Base-by-base conservation (phyloP, 2,329 filamentous ascomycete species). In the Penicillium sp. region DNA sequence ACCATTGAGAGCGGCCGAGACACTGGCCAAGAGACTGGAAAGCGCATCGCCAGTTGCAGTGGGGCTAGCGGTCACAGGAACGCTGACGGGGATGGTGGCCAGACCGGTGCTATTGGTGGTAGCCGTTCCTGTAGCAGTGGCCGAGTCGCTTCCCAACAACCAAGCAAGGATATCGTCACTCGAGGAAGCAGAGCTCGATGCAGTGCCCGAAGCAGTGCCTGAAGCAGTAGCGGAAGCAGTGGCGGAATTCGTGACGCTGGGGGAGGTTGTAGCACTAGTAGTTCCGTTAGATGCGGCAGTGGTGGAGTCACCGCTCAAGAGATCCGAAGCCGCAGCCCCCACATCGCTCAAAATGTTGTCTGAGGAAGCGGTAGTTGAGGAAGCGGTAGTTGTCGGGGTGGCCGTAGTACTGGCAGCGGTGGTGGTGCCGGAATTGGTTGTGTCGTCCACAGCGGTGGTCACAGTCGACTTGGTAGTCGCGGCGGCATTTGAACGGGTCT, bases 41-140 rank as follows among this genome's bases (percentile, higher is more conserved):
- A 67, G 29, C 11, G 60, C 29, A 39, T 54, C 53, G 19, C 49
- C 54, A 19, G 52, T 55, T 11, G 58, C 33, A 11, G 58, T 58
- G n/a, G 52, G 52, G 25, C 43, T 54, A 29, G 52, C 16, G 35
- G 50, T 45, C 19, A 57, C 57, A 31, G 69, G 68, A 49, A 71
- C 62, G 50, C 67, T 72, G 31, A 69, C 59, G n/a, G 68, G 56
- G 14, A 71, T 53, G 21, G 50, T 51, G 7, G 35, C 33, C 23
- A 26, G 14, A 16, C 47, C 23, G 25, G 49, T 39, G 49, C 14
- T 43, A 25, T 35, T 39, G 19, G 13, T 39, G 29, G 31, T 33
- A 10, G 33, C n/a, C 16, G 33, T 35, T 50, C 23, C 21, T 11
- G 33, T 37, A 39, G 48, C 48, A 23, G 39, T 50, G 21, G 47